Percentiles rank a stretch among this genome's conserved stretches.
phyloP scores from a whole-genome alignment of 768 basidiomycete genomes.

The Podaxis sp. region DNA sequence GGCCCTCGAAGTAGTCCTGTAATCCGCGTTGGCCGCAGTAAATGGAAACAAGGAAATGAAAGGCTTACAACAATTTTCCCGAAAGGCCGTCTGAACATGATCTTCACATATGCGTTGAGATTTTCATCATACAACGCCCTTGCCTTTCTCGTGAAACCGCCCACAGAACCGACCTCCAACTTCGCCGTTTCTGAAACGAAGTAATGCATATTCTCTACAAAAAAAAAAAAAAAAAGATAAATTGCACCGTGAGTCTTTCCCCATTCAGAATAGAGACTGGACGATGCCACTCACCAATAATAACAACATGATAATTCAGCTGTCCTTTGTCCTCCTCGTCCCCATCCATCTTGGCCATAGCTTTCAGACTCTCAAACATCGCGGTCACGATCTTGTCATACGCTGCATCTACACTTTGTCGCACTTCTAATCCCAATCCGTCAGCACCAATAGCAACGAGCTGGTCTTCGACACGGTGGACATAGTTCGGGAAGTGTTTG shows the following conservation, averaged over 20 bases:
- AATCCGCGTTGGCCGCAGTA: not conserved
- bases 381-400: constrained; percentile 86
- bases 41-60: not conserved
- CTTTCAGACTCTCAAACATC: constrained; percentile 92
- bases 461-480: constrained; percentile 79
- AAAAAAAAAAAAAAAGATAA: not conserved
- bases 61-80: constrained; percentile 74
- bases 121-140: constrained; percentile 89
- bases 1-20: constrained; percentile 92
- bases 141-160: constrained; percentile 63
- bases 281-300: constrained; percentile 66
- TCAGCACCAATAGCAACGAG: constrained; percentile 60
- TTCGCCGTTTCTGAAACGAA: constrained; percentile 80
- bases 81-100: constrained; percentile 84
- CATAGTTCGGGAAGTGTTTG: constrained; percentile 88
- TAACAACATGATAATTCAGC: constrained; percentile 91
- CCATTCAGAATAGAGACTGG: not conserved
- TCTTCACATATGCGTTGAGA: constrained; percentile 77
- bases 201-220: constrained; percentile 91
- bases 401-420: constrained; percentile 69
- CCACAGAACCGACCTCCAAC: constrained; percentile 61
- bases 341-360: constrained; percentile 93
- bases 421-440: constrained; percentile 69
- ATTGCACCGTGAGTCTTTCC: not conserved
- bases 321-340: constrained; percentile 96